phyloP scores from a whole-genome alignment of 1,284 basidiomycete species.

The Ustilago sp. region DNA sequence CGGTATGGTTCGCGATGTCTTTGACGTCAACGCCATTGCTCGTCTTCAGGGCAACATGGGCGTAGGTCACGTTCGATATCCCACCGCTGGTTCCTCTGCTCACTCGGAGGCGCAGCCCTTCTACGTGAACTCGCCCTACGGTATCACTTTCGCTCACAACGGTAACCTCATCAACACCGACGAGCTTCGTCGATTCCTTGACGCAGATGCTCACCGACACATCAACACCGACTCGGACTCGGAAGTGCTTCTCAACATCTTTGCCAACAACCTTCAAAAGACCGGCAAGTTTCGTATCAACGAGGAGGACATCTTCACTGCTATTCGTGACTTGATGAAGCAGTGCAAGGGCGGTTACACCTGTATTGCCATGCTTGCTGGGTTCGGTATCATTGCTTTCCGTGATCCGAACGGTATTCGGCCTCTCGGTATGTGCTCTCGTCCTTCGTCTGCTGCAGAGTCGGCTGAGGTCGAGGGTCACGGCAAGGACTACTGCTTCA shows the following conservation, averaged over 20 bases:
- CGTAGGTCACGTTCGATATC: conserved; percentile 87
- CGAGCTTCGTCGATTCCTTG: conserved; percentile 88
- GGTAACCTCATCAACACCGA: conserved; percentile 97
- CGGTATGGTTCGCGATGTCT: conserved; percentile 99
- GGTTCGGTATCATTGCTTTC: conserved; percentile 98
- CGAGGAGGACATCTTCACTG: conserved; percentile 98
- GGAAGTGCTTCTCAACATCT: conserved; percentile 95
- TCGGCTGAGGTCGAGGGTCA: conserved; percentile 38
- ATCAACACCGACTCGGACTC: conserved; percentile 99
- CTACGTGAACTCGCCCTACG: conserved; percentile 99
- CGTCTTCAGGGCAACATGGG: conserved; percentile 94
- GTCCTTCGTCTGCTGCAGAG: conserved; percentile 45
- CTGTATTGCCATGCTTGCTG: conserved; percentile 97
- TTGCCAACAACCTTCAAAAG: conserved; percentile 96
- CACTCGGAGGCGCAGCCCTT: conserved; percentile 99
- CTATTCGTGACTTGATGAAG: conserved; percentile 88
- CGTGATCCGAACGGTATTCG: conserved; percentile 99
- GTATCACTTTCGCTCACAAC: conserved; percentile 98
- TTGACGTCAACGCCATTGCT: conserved; percentile 83
- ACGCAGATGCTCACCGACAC: conserved; percentile 95
- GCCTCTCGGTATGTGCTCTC: conserved; percentile 74
- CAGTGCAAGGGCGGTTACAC: conserved; percentile 93
- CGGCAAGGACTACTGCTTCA: conserved; percentile 83
- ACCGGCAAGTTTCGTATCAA: conserved; percentile 99
- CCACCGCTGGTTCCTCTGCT: conserved; percentile 95